These are phyloP conservation scores for Alternaria sp. DNA, from an alignment of 2,329 filamentous ascomycete species.

Conservation along the genomic window DNA sequence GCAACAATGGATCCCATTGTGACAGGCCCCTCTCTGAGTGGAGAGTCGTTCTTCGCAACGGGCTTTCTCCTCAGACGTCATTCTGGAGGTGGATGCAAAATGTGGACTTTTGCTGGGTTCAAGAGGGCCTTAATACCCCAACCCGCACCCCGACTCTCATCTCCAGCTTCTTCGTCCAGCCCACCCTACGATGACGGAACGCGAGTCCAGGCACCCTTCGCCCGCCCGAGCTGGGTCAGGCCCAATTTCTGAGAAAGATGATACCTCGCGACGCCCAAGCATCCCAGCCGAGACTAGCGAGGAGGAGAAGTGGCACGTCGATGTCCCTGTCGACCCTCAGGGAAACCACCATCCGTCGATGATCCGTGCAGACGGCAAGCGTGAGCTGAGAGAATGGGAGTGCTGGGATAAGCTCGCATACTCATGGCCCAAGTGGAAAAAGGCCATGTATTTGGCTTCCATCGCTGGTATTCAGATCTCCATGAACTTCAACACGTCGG, in stretches of 20 bases:
- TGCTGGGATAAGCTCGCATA: conserved; percentile 57
- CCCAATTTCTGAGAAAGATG: conserved; percentile 5
- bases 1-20: not conserved
- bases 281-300: conserved; percentile 12
- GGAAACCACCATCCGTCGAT: conserved; percentile 15
- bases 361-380: conserved; percentile 21
- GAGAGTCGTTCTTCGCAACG: conserved; percentile 1
- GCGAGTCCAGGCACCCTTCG: conserved; percentile 14
- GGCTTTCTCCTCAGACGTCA: conserved; percentile 7
- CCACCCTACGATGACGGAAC: conserved; percentile 5
- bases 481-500: conserved; percentile 63
- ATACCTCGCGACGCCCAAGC: conserved; percentile 4
- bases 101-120: conserved; percentile 8
- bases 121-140: conserved; percentile 11
- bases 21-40: conserved; percentile 4
- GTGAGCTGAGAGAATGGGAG: conserved; percentile 48
- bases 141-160: conserved; percentile 7
- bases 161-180: conserved; percentile 9
- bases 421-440: conserved; percentile 55
- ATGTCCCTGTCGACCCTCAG: conserved; percentile 11
- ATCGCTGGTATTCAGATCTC: conserved; percentile 62
- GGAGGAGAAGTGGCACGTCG: conserved; percentile 15
- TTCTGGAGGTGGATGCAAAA: not conserved
- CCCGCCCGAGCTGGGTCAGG: conserved; percentile 5
- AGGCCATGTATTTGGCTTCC: conserved; percentile 59